Evolutionary conservation across 2,329 filamentous ascomycete species (phyloP), one percentile per base, ranked within the genome.

Genomic region (Aureobasidium pullulans): DNA sequence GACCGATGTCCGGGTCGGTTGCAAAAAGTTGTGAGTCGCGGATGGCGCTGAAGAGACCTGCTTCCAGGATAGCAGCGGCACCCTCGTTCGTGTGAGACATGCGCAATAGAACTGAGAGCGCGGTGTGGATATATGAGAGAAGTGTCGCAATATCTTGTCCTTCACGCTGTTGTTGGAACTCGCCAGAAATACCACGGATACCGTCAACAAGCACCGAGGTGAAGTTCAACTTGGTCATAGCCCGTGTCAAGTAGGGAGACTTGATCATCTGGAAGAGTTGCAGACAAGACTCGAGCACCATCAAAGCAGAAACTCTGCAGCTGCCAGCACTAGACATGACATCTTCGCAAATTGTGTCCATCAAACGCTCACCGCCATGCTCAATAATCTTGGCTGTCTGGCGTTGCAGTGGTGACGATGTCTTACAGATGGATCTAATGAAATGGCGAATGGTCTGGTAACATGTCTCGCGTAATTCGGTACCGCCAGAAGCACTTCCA

Each of bases 291-390:
- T 88, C 86, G 36, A 99, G 79, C n/a, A 97, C 79, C 39, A 96
- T 82, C 44, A 97, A 78, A 10, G 94, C 91, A 0, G 93, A 87
- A 3, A 95, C 85, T 69, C 95, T 89, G 71, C 90, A 95, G 11
- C 81, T 83, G 39, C 88, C 82, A 68, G 93, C 88, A 40, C 91
- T 90, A 61, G 88, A 86, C 71, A 92, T 93, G 19, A 91, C 92
- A 75, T 99, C 94, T 68, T 99, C 94, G 69, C 92, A 96, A 44
- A 96, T 80, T 29, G 90, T 85, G 66, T 93, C 90, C 62, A 97
- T 82, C 40, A 97, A 79, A 58, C 88, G 82, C 67, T 90, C 88
- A 40, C 94, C 92, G 46, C 90, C 85, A 4, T 87, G 84, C 71
- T 89, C 90, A 65, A 95, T 47, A 5, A 58, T 60, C 29, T 60